phyloP scores from a whole-genome alignment of 2,329 filamentous ascomycete species.

The Colletotrichum orbiculare region DNA sequence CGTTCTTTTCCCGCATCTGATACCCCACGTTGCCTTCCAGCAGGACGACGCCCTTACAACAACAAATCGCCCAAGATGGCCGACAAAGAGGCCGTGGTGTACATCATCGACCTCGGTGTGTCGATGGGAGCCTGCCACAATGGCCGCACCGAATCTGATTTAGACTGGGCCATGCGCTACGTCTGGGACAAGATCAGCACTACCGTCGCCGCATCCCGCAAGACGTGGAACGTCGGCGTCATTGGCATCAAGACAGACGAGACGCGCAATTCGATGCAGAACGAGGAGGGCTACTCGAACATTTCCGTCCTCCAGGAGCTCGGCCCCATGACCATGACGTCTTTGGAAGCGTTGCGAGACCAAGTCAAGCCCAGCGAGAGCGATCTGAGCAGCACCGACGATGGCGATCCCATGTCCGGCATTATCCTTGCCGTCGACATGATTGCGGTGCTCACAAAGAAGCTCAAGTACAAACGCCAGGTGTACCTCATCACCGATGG shows the following conservation, averaged over 20 bases:
- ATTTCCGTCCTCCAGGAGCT: conserved; percentile 83
- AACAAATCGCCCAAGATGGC: conserved; percentile 70
- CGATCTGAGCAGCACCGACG: conserved; percentile 55
- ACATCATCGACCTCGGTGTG: conserved; percentile 86
- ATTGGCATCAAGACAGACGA: conserved; percentile 85
- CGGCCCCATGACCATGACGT: conserved; percentile 70
- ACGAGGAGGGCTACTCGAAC: conserved; percentile 81
- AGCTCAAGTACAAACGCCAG: conserved; percentile 82
- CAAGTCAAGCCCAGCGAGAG: conserved; percentile 71
- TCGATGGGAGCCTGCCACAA: conserved; percentile 82
- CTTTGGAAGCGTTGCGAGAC: conserved; percentile 73
- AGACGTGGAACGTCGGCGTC: conserved; percentile 79
- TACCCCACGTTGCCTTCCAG: neutral
- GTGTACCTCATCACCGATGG: conserved; percentile 91
- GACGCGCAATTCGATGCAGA: conserved; percentile 75
- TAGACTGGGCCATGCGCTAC: conserved; percentile 91
- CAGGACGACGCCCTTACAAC: neutral
- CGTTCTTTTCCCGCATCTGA: neutral
- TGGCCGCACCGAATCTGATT: conserved; percentile 80
- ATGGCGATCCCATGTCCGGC: conserved; percentile 88
- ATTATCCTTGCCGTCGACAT: conserved; percentile 88
- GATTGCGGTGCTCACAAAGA: conserved; percentile 83
- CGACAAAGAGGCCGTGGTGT: conserved; percentile 92
- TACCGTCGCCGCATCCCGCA: conserved; percentile 74
- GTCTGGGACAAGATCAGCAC: conserved; percentile 90